Base-by-base conservation (phyloP, 2,329 filamentous ascomycete genomes). In the Tolypocladium sp. region DNA sequence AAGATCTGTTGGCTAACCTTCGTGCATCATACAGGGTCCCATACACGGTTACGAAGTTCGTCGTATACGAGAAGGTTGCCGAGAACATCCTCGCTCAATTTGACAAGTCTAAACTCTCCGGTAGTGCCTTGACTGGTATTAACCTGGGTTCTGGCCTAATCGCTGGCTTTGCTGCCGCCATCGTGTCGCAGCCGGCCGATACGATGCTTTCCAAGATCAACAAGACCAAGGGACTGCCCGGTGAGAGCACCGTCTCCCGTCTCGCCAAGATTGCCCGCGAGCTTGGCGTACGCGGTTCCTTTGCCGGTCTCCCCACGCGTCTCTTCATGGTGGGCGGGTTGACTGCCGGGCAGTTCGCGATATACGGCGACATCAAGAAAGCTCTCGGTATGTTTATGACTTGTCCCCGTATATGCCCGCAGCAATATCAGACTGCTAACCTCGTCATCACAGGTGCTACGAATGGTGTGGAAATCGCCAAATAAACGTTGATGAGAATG, bases 171-270 rank as follows among this genome's bases (percentile, higher is more conserved):
- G 91, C 90, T 70, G 91, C 91, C 69, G 91, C 91, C 73, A 75
- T 93, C 69, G 84, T 95, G 74, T 95, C 91, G 64, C 91, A 95
- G 81, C 91, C 91, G 68, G 91, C 91, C 74, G 91, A 95, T 76
- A 95, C 91, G 73, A 95, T 95, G 91, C 87, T 95, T 65, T 89
- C 85, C 79, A 93, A 93, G 85, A 94, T 95, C 83, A 95, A 95
- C 88, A 94, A 94, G 89, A 91, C 89, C 78, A 87, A 91, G 82
- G 91, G 89, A 78, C 81, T 86, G 62, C 90, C 91, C 66, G 91
- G 91, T 81, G 90, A 95, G 82, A 86, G 91, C 71, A 94, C 89
- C 69, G 84, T 84, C 73, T 83, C 80, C 75, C 88, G 91, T 76
- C 79, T 95, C 71, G 81, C 93, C 82, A 94, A 94, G 87, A 95